Evolutionary conservation across 2,329 filamentous ascomycete species (phyloP).

Genomic region (Pseudogymnoascus sp.): DNA sequence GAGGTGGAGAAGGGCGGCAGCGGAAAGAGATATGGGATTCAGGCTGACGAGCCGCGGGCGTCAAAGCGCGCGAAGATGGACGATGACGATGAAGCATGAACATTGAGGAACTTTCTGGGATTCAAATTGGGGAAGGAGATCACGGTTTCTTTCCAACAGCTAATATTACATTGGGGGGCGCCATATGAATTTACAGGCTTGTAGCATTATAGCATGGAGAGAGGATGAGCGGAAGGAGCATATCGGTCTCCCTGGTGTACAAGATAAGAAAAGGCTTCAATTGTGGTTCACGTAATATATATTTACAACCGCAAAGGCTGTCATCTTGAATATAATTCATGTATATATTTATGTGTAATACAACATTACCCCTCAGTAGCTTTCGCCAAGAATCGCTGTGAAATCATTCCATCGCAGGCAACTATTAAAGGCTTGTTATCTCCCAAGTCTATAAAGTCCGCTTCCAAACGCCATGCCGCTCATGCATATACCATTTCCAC

Average conservation of each 20-base stretch:
- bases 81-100: conserved; percentile 50
- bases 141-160: not conserved
- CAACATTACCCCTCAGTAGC: conserved; percentile 1
- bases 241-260: not conserved
- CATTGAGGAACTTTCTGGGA: not conserved
- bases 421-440: not conserved
- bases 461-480: conserved; percentile 10
- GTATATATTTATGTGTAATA: conserved; percentile 1
- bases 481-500: conserved; percentile 7
- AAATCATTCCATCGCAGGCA: conserved; percentile 1
- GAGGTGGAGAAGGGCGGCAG: conserved; percentile 57
- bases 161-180: conserved; percentile 3
- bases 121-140: not conserved
- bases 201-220: conserved; percentile 5
- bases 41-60: conserved; percentile 49
- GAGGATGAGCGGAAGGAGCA: not conserved
- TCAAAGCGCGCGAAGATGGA: conserved; percentile 72
- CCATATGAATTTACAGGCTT: not conserved
- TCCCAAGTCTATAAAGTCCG: conserved; percentile 1
- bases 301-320: not conserved
- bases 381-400: not conserved
- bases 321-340: not conserved
- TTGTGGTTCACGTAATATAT: not conserved
- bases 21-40: conserved; percentile 69
- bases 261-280: not conserved